Percentiles rank a stretch among this genome's conserved stretches.
Evolutionary conservation across 1,284 basidiomycete genomes (phyloP).

Genomic region (Omphalotus olearius): DNA sequence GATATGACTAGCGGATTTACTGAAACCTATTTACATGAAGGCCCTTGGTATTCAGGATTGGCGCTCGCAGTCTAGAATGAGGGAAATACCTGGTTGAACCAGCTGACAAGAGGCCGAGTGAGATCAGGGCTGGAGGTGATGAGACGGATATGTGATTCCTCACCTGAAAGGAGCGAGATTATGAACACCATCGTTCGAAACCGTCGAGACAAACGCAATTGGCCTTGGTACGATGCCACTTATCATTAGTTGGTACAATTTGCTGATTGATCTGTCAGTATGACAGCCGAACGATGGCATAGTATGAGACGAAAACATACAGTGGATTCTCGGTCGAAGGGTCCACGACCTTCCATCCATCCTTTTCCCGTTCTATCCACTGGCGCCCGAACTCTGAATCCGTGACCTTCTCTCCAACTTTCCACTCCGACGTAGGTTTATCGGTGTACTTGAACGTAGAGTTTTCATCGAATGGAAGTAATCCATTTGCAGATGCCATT

Average conservation of each 20-base stretch:
- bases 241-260: conserved; percentile 46
- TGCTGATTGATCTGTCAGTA: conserved; percentile 19
- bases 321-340: conserved; percentile 39
- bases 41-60: too few species aligned
- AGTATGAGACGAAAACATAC: conserved; percentile 34
- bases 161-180: conserved; percentile 63
- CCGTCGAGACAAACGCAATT: conserved; percentile 63
- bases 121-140: too few species aligned
- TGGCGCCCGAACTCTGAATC: conserved; percentile 40
- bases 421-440: conserved; percentile 55
- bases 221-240: conserved; percentile 61
- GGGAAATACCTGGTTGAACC: too few species aligned
- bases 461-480: too few species aligned
- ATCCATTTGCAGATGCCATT: too few species aligned
- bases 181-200: conserved; percentile 43
- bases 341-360: conserved; percentile 54
- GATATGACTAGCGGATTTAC: too few species aligned
- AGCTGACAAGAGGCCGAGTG: too few species aligned
- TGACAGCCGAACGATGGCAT: not conserved
- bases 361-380: conserved; percentile 48
- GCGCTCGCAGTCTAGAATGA: too few species aligned
- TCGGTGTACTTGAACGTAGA: conserved; percentile 30
- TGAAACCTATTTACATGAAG: too few species aligned
- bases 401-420: conserved; percentile 46
- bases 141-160: not conserved